Conservation (phyloP, 352 stramenopile genomes). For the Elongisporangium anandrum region DNA sequence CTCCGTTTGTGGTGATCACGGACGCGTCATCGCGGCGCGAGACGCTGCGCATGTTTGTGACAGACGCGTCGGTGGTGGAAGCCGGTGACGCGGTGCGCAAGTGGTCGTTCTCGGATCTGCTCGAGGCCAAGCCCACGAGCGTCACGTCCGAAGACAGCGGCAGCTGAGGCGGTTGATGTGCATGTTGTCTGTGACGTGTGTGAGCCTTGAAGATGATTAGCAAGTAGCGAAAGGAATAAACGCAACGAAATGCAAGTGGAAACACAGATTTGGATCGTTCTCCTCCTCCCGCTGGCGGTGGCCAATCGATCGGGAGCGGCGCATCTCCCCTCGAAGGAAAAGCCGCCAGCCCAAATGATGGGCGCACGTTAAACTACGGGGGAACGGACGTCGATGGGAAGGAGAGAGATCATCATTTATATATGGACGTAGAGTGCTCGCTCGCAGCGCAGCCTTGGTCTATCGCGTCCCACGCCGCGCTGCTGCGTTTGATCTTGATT, state of each 20-base stretch:
- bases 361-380: neutral
- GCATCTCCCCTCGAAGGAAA: neutral
- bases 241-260: too few relatives aligned
- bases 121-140: constrained; percentile 16
- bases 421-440: neutral
- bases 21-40: constrained; percentile 21
- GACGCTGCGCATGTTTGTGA: constrained; percentile 68
- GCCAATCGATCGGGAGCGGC: neutral
- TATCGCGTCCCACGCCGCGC: neutral
- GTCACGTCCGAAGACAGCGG: constrained; percentile 16
- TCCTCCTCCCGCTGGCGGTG: neutral
- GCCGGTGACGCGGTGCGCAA: constrained; percentile 12
- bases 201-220: neutral
- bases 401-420: neutral
- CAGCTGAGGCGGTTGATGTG: constrained; percentile 6
- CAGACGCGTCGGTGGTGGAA: constrained; percentile 20
- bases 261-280: neutral
- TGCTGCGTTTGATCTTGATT: neutral
- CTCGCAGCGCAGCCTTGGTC: neutral
- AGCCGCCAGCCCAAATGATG: neutral
- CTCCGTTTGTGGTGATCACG: neutral
- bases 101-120: constrained; percentile 30
- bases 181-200: neutral
- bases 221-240: neutral
- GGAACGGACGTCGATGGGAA: neutral